Evolutionary conservation across 805 yeast genomes (phyloP).

Genomic region (Yarrowia sp.): DNA sequence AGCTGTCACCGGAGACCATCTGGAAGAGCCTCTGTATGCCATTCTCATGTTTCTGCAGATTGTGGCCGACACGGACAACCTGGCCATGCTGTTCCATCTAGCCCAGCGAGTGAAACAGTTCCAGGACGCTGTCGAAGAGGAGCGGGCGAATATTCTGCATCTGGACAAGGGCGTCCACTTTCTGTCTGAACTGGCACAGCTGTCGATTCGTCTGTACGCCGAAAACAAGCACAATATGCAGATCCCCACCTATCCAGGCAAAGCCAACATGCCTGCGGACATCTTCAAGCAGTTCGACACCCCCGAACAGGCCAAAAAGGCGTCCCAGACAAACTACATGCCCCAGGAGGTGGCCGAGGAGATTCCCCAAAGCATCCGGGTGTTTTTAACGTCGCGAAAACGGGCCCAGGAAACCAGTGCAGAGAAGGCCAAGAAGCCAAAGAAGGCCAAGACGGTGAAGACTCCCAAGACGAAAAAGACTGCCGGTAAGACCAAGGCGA

Average conservation of each 20-base stretch:
- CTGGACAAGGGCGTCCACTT: slow-evolving; percentile 45
- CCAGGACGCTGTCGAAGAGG: slow-evolving; percentile 47
- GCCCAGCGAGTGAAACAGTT: slow-evolving; percentile 78
- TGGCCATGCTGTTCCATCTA: slow-evolving; percentile 69
- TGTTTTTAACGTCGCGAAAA: slow-evolving; percentile 14
- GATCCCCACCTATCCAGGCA: slow-evolving; percentile 74
- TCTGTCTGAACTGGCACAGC: slow-evolving; percentile 70
- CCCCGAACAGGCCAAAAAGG: slow-evolving; percentile 54
- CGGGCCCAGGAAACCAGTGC: neutral
- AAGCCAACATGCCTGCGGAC: slow-evolving; percentile 65
- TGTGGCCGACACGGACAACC: slow-evolving; percentile 61
- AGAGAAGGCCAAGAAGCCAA: neutral
- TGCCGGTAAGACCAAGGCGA: neutral
- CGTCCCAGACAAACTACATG: slow-evolving; percentile 55
- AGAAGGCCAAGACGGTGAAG: slow-evolving; percentile 30
- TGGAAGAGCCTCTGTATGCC: slow-evolving; percentile 52
- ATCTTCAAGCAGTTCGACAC: slow-evolving; percentile 59
- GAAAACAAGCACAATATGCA: slow-evolving; percentile 63
- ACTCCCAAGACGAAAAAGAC: slow-evolving; percentile 25
- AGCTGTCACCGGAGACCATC: slow-evolving; percentile 29
- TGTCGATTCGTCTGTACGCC: slow-evolving; percentile 56
- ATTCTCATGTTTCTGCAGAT: slow-evolving; percentile 56
- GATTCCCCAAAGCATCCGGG: slow-evolving; percentile 24
- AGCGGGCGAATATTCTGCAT: slow-evolving; percentile 36
- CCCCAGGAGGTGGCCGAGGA: slow-evolving; percentile 44